Evolutionary conservation across 2,329 filamentous ascomycete genomes (phyloP).

Genomic region (Arthroderma sp.): DNA sequence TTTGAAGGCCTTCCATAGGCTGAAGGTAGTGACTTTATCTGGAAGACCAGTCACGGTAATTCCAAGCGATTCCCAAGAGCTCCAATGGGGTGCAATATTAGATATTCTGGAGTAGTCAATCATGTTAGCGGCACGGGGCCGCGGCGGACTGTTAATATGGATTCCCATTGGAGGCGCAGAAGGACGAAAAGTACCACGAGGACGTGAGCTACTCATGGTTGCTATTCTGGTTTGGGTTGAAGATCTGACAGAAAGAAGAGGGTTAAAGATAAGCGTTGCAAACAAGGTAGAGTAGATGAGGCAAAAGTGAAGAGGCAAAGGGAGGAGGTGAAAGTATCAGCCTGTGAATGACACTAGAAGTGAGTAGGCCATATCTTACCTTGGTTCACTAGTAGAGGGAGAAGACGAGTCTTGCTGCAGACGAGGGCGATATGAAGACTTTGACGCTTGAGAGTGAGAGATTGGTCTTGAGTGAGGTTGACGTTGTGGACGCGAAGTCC

Average conservation of each 20-base stretch:
- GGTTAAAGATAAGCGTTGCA: not conserved
- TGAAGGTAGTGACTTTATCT: conserved; percentile 20
- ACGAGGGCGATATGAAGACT: not conserved
- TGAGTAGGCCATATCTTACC: conserved; percentile 1
- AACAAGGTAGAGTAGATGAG: not conserved
- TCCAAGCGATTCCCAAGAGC: conserved; percentile 25
- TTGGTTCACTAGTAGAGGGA: not conserved
- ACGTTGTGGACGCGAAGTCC: too few species aligned
- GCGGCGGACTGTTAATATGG: not conserved
- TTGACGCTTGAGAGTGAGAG: not conserved
- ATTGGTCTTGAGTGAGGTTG: too few species aligned
- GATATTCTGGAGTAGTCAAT: not conserved
- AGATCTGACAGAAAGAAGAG: not conserved
- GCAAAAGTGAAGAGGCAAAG: not conserved
- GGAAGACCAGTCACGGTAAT: conserved; percentile 26
- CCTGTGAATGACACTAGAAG: not conserved
- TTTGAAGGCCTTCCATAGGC: conserved; percentile 41
- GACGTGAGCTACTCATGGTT: not conserved
- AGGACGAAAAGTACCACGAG: not conserved
- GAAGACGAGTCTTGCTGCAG: not conserved
- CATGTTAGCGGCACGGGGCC: not conserved
- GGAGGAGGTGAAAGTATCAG: not conserved
- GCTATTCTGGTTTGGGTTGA: not conserved
- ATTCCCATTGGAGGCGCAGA: not conserved
- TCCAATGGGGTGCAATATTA: conserved; percentile 21